Percentiles rank a stretch among this genome's conserved stretches.
phyloP scores from a whole-genome alignment of 1,139 yeast species.

The Fermentozyma sake region DNA sequence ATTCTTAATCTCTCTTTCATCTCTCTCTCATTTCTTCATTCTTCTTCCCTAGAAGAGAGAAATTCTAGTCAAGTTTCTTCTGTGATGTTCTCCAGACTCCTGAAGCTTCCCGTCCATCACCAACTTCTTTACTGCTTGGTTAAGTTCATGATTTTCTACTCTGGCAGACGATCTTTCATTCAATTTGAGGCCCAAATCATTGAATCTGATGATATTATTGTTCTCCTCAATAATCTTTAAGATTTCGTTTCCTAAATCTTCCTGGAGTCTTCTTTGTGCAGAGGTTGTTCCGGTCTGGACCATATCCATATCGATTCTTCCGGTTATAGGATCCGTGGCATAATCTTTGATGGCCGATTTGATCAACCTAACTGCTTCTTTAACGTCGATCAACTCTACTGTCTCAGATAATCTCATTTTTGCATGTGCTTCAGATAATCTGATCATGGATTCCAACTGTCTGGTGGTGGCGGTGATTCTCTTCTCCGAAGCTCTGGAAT shows the following conservation, averaged over 20 bases:
- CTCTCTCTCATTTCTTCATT: no score
- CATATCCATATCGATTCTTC: slow-evolving; percentile 94
- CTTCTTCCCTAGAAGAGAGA: slow-evolving; percentile 23
- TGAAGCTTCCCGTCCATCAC: slow-evolving; percentile 72
- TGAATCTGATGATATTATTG: slow-evolving; percentile 48
- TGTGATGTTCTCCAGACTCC: slow-evolving; percentile 69
- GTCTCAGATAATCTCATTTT: slow-evolving; percentile 76
- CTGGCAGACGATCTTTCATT: slow-evolving; percentile 67
- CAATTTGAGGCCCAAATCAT: slow-evolving; percentile 56
- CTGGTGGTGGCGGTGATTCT: slow-evolving; percentile 97
- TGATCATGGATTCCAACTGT: slow-evolving; percentile 85
- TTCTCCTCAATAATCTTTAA: slow-evolving; percentile 41
- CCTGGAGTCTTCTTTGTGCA: slow-evolving; percentile 76
- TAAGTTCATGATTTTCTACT: slow-evolving; percentile 68
- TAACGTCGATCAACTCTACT: slow-evolving; percentile 81
- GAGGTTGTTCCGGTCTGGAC: slow-evolving; percentile 94
- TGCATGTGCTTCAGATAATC: slow-evolving; percentile 95
- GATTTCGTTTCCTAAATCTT: slow-evolving; percentile 65
- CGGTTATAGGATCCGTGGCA: slow-evolving; percentile 96
- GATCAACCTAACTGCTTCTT: slow-evolving; percentile 89
- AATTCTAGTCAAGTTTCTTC: slow-evolving; percentile 59
- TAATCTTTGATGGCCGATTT: slow-evolving; percentile 94
- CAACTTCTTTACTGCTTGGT: slow-evolving; percentile 63
- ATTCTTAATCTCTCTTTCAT: no score
- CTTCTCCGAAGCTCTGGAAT: slow-evolving; percentile 77